Base-by-base conservation (phyloP, 768 basidiomycete species). In the Phanerochaete sordida region DNA sequence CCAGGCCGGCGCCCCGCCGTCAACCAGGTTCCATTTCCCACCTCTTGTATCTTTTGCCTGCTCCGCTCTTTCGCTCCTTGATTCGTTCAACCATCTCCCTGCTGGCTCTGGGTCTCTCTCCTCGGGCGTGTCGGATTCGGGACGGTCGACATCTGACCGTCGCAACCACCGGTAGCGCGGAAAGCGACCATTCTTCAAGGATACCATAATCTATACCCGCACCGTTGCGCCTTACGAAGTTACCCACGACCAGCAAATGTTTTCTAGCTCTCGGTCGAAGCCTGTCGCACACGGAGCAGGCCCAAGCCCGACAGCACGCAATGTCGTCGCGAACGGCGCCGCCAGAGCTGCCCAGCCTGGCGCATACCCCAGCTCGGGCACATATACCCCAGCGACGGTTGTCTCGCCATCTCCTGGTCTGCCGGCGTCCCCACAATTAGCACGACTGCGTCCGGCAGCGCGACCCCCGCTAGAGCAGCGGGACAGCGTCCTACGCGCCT, bases 401-500 rank as follows among this genome's bases (percentile, higher is more conserved):
- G 21, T 53, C 51, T 3, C 13, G n/a, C 8, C 28, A 3, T 4
- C 51, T 15, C 3, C 51, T 24, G 15, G 55, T 4, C 26, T 21
- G 4, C 24, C 24, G 12, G 13, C 37, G 15, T 9, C 43, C 7
- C 35, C 43, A 43, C 35, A 43, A n/a, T 56, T 37, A 9, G 7
- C 55, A 16, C 5, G 39, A 53, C 23, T 43, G 24, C 57, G n/a
- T 23, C 48, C 31, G 30, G 28, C 11, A 27, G 23, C 31, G 11
- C 46, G 30, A 16, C 57, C 33, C 47, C 53, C 54, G 46, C 55
- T 58, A 11, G 69, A 68, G 37, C 63, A 64, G 58, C 82, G 86
- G 43, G 77, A 84, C 66, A 87, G 87, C 0, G 70, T 80, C 15
- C 75, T 90, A 21, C 81, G 89, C 16, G 88, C 89, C 1, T 90